Percentiles rank a stretch among this genome's conserved stretches.
These are phyloP conservation scores for Candida glucosophila DNA, from an alignment of 1,139 yeast genomes.

Conservation along the genomic window DNA sequence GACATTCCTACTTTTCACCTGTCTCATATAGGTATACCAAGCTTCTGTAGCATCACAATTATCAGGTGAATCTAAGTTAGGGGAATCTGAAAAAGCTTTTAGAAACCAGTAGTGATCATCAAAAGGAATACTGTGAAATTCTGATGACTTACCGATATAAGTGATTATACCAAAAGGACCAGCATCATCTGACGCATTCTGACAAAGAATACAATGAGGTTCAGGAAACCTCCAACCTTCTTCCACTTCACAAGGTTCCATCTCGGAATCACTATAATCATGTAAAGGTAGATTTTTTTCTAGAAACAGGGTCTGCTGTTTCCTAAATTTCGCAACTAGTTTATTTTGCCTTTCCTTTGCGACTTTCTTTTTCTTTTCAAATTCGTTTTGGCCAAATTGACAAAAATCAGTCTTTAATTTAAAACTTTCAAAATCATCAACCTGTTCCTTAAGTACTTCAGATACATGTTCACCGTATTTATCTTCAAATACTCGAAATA, in stretches of 20 bases:
- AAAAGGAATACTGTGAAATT: constrained; percentile 57
- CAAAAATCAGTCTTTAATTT: constrained; percentile 11
- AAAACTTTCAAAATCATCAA: constrained; percentile 13
- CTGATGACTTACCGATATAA: constrained; percentile 50
- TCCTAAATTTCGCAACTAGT: constrained; percentile 67
- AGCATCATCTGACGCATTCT: constrained; percentile 62
- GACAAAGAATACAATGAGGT: constrained; percentile 80
- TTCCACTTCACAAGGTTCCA: constrained; percentile 21
- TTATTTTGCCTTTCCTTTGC: constrained; percentile 71
- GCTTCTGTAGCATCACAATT: constrained; percentile 15
- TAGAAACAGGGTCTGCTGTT: constrained; percentile 68
- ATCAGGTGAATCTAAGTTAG: constrained; percentile 46
- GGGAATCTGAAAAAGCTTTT: constrained; percentile 51
- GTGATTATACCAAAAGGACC: constrained; percentile 74
- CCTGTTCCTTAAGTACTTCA: constrained; percentile 12
- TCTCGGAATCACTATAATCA: constrained; percentile 28
- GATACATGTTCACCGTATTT: constrained; percentile 17
- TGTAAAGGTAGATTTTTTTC: constrained; percentile 30
- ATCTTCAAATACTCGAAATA: constrained; percentile 31
- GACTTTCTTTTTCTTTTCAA: constrained; percentile 52
- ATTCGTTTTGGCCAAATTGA: constrained; percentile 24
- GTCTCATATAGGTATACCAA: constrained; percentile 31
- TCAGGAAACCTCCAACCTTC: constrained; percentile 67
- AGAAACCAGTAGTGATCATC: constrained; percentile 57
- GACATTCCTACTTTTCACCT: constrained; percentile 29